These are phyloP conservation scores for Boletus subcaerulescens DNA, from an alignment of 768 basidiomycete species.

Conservation along the genomic window DNA sequence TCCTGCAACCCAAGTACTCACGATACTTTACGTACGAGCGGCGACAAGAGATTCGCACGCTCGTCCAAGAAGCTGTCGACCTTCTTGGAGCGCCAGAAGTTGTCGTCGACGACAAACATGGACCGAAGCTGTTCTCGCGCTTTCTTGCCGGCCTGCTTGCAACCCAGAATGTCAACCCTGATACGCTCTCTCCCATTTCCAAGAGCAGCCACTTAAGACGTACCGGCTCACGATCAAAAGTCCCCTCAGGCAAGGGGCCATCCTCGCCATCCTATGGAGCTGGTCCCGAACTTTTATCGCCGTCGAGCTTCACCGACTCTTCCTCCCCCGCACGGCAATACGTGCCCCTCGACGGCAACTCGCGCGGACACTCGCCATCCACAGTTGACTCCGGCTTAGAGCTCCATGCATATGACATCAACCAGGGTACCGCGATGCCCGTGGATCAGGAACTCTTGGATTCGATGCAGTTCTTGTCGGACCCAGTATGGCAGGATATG, in stretches of 20 bases:
- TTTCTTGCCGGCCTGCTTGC: constrained; percentile 73
- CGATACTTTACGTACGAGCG: constrained; percentile 55
- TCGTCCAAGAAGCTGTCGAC: constrained; percentile 65
- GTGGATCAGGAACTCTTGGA: constrained; percentile 61
- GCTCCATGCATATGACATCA: constrained; percentile 37
- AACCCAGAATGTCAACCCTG: constrained; percentile 43
- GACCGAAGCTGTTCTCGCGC: constrained; percentile 74
- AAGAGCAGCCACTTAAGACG: constrained; percentile 22
- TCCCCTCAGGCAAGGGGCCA: background rate
- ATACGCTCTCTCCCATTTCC: constrained; percentile 13
- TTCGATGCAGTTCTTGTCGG: constrained; percentile 56
- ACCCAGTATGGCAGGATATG: constrained; percentile 56
- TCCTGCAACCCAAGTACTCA: constrained; percentile 76
- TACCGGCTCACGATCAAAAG: constrained; percentile 10
- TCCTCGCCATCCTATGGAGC: constrained; percentile 3
- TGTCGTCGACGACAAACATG: constrained; percentile 77
- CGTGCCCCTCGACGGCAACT: constrained; percentile 39
- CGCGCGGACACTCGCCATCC: constrained; percentile 11
- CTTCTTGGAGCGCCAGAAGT: constrained; percentile 68
- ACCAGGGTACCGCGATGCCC: constrained; percentile 45
- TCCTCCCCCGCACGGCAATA: constrained; percentile 34
- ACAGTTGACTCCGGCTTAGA: constrained; percentile 4
- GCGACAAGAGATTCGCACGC: constrained; percentile 56
- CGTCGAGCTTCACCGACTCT: constrained; percentile 36
- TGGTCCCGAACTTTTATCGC: constrained; percentile 22